Evolutionary conservation across 179 eudicot species (phyloP).

Genomic region (Camellia oleifera): DNA sequence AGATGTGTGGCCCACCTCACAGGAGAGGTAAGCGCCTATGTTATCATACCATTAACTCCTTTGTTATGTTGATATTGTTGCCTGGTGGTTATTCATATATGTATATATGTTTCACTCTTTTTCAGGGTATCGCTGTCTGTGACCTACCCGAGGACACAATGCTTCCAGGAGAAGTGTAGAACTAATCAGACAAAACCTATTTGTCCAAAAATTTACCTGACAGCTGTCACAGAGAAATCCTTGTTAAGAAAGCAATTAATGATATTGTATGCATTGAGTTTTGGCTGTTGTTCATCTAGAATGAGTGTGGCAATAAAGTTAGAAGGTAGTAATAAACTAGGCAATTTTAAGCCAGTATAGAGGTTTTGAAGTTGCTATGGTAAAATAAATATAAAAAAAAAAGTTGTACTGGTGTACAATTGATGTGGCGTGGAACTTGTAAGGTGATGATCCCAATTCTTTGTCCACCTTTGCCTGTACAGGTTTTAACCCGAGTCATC

Average conservation of each 20-base stretch:
- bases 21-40: constrained; percentile 63
- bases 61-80: neutral
- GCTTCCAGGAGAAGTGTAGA: constrained; percentile 97
- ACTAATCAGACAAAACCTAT: neutral
- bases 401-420: constrained; percentile 1
- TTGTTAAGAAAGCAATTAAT: neutral
- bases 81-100: no score
- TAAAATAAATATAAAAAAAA: no score
- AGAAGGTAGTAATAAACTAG: neutral
- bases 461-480: neutral
- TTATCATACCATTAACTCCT: neutral
- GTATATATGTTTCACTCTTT: neutral
- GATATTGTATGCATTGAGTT: constrained; percentile 1
- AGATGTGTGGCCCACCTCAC: constrained; percentile 90
- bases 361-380: neutral
- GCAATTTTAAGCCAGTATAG: neutral
- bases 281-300: neutral
- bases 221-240: neutral
- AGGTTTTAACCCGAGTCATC: neutral
- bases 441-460: neutral
- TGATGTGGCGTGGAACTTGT: neutral
- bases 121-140: constrained; percentile 84
- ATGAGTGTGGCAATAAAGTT: neutral
- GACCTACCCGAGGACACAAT: constrained; percentile 95
- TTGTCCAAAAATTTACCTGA: neutral